Evolutionary conservation across 225 moss, liverwort and hornwort species (phyloP).

Genomic region (Pseudoscleropodium purum): DNA sequence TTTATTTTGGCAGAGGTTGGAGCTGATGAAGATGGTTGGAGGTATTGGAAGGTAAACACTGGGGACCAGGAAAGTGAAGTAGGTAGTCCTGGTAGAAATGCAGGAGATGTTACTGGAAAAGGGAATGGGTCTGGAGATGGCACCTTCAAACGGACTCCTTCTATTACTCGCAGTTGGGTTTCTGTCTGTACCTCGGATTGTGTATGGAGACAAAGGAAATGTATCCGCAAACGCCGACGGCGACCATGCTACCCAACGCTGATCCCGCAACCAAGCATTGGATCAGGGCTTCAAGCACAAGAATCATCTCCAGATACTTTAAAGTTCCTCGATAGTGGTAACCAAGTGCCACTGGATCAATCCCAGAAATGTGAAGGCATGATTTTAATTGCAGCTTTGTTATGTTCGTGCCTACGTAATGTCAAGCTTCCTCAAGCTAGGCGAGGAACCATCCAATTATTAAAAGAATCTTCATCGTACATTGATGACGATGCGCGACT

Average conservation of each 20-base stretch:
- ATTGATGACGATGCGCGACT: slow-evolving; percentile 94
- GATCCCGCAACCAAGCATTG: slow-evolving; percentile 23
- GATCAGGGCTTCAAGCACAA: slow-evolving; percentile 5
- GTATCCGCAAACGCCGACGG: slow-evolving; percentile 47
- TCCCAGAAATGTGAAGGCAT: slow-evolving; percentile 80
- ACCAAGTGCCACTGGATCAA: slow-evolving; percentile 17
- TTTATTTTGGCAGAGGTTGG: slow-evolving; percentile 23
- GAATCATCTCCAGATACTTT: slow-evolving; percentile 5
- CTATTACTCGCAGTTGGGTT: slow-evolving; percentile 28
- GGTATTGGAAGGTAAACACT: slow-evolving; percentile 32
- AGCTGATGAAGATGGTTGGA: slow-evolving; percentile 57
- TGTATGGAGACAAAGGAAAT: slow-evolving; percentile 47
- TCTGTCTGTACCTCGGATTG: slow-evolving; percentile 28
- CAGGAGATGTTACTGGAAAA: slow-evolving; percentile 14
- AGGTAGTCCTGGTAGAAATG: not conserved
- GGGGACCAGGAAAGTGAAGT: slow-evolving; percentile 23
- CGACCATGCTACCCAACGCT: slow-evolving; percentile 41
- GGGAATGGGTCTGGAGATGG: slow-evolving; percentile 9
- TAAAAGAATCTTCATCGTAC: slow-evolving; percentile 76
- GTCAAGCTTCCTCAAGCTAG: slow-evolving; percentile 92
- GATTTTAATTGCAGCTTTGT: slow-evolving; percentile 83
- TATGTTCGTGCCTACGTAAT: slow-evolving; percentile 93
- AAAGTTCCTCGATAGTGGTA: slow-evolving; percentile 9
- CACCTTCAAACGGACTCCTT: slow-evolving; percentile 11
- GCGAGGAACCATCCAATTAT: slow-evolving; percentile 79